These are phyloP conservation scores for Mariannaea sp. DNA, from an alignment of 2,329 filamentous ascomycete species.

Conservation along the genomic window DNA sequence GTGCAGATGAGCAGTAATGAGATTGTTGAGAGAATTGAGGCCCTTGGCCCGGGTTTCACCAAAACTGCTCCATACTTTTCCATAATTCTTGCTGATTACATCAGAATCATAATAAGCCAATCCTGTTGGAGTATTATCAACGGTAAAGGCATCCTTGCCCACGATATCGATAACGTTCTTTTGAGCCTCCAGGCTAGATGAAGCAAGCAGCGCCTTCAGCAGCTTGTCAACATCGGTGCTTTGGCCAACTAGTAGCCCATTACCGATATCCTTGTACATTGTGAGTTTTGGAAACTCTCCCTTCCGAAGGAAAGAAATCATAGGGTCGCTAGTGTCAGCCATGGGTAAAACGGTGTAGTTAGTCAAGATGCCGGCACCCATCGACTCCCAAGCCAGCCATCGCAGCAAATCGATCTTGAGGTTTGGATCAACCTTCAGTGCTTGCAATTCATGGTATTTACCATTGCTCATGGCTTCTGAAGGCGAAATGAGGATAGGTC, in stretches of 20 bases:
- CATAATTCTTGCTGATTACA: conserved; percentile 68
- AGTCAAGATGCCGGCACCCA: conserved; percentile 81
- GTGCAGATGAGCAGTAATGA: conserved; percentile 87
- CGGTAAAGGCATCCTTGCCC: conserved; percentile 62
- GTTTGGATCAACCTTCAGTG: conserved; percentile 60
- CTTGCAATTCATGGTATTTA: conserved; percentile 72
- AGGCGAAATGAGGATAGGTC: conserved; percentile 77
- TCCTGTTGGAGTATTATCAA: conserved; percentile 67
- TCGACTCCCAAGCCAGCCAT: conserved; percentile 92
- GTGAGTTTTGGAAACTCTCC: conserved; percentile 77
- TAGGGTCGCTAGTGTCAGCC: conserved; percentile 72
- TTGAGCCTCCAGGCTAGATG: conserved; percentile 55
- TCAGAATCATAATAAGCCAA: conserved; percentile 78
- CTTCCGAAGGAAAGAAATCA: conserved; percentile 73
- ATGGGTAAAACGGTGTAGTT: conserved; percentile 86
- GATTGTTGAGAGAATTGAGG: conserved; percentile 67
- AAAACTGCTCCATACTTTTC: conserved; percentile 67
- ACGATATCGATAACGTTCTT: conserved; percentile 69
- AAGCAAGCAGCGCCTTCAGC: conserved; percentile 64
- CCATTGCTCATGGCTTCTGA: conserved; percentile 85
- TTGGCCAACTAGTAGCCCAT: conserved; percentile 74
- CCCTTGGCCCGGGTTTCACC: conserved; percentile 61
- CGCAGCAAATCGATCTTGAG: conserved; percentile 75
- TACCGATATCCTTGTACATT: conserved; percentile 72
- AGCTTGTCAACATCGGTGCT: conserved; percentile 66